phyloP scores from a whole-genome alignment of 208 protist genomes.

The Trypanosoma platydactyli region DNA sequence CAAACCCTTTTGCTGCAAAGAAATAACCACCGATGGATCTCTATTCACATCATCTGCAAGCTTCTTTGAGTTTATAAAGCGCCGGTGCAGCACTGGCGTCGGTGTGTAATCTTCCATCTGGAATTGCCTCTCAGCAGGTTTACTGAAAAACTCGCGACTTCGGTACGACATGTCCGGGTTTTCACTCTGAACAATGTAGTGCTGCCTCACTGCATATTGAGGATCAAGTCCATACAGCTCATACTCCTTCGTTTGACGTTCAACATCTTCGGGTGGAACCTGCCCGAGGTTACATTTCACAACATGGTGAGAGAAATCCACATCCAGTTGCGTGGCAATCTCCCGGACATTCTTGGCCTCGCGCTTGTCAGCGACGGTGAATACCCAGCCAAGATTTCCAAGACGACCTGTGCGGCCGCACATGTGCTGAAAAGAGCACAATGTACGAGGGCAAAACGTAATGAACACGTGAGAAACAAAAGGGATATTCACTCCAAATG shows the following conservation, averaged over 20 bases:
- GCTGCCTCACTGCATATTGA: conserved; percentile 75
- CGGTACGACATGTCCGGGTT: conserved; percentile 72
- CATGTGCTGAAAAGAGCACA: conserved; percentile 81
- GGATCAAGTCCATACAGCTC: conserved; percentile 79
- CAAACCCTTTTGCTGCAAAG: conserved; percentile 51
- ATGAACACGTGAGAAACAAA: conserved; percentile 86
- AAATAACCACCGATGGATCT: conserved; percentile 50
- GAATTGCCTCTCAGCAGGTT: conserved; percentile 56
- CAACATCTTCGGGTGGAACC: conserved; percentile 36
- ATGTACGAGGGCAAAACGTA: conserved; percentile 68
- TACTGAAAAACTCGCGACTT: conserved; percentile 77
- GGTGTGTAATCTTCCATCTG: conserved; percentile 86
- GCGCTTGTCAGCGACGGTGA: conserved; percentile 65
- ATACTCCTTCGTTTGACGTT: conserved; percentile 67
- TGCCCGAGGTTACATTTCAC: conserved; percentile 41
- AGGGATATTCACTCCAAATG: conserved; percentile 71
- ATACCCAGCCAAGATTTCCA: conserved; percentile 85
- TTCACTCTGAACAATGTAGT: conserved; percentile 76
- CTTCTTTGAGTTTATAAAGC: conserved; percentile 52
- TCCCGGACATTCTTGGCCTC: conserved; percentile 55
- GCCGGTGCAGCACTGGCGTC: conserved; percentile 46
- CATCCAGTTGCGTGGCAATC: conserved; percentile 55
- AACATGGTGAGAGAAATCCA: conserved; percentile 69
- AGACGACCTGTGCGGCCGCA: conserved; percentile 69
- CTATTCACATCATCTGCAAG: conserved; percentile 54